phyloP scores from a whole-genome alignment of 2,329 filamentous ascomycete genomes.

The Aspergillus sclerotialis region DNA sequence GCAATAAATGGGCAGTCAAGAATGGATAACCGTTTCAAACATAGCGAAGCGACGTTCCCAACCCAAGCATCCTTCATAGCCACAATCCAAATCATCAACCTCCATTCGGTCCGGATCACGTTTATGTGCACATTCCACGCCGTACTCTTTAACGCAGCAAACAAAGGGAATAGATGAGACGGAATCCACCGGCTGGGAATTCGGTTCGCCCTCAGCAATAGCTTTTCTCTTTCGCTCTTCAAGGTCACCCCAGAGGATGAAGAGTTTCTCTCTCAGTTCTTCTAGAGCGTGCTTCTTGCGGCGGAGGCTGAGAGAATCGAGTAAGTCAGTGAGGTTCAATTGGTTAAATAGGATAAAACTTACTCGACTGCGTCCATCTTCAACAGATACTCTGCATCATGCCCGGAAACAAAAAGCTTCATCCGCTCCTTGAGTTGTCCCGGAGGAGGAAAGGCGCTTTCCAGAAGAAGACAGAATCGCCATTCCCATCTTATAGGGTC shows the following conservation, averaged over 20 bases:
- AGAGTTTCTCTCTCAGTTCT: constrained; percentile 62
- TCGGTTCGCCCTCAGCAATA: constrained; percentile 15
- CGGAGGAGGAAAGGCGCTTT: constrained; percentile 48
- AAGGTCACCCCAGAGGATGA: constrained; percentile 77
- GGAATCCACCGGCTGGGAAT: constrained; percentile 11
- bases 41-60: constrained; percentile 61
- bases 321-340: background rate
- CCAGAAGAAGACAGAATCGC: constrained; percentile 72
- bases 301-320: constrained; percentile 45
- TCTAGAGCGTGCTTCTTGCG: constrained; percentile 43
- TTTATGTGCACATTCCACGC: constrained; percentile 39
- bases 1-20: constrained; percentile 1
- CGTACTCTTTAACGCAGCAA: constrained; percentile 68
- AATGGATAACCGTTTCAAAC: constrained; percentile 56
- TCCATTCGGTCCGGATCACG: constrained; percentile 33
- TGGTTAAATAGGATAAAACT: no score
- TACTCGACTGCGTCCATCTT: constrained; percentile 50
- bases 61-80: constrained; percentile 33
- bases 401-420: constrained; percentile 62
- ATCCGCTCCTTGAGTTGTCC: constrained; percentile 43
- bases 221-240: constrained; percentile 56
- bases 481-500: constrained; percentile 61
- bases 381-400: constrained; percentile 51
- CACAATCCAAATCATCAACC: constrained; percentile 32
- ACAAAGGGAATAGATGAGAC: constrained; percentile 55